Percentiles rank a stretch among this genome's conserved stretches.
Conservation (phyloP, 2,329 filamentous ascomycete genomes). For the Cladophialophora yegresii region DNA sequence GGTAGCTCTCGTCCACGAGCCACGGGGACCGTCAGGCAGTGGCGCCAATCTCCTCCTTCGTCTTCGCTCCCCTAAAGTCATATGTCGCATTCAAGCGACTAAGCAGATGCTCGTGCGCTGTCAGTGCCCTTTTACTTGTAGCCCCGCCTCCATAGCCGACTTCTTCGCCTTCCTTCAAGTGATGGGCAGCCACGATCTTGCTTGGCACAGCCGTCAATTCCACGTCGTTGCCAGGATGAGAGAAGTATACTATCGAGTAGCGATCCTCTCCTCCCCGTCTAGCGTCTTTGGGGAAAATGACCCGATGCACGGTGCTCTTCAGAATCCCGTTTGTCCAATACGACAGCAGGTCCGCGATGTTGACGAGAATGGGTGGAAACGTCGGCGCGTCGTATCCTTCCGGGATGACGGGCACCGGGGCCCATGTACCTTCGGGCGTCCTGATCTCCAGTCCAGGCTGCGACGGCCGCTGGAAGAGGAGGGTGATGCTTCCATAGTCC, state of each 20-base stretch:
- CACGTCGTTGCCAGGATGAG: constrained; percentile 60
- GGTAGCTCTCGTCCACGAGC: background rate
- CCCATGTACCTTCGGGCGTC: constrained; percentile 61
- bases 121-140: constrained; percentile 49
- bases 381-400: constrained; percentile 50
- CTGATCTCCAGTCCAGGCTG: constrained; percentile 86
- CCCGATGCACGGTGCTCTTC: constrained; percentile 84
- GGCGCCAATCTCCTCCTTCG: constrained; percentile 2
- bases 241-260: constrained; percentile 65
- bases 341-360: constrained; percentile 70
- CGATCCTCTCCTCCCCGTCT: constrained; percentile 49
- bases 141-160: constrained; percentile 48
- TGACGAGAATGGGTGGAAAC: constrained; percentile 69
- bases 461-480: constrained; percentile 80
- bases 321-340: constrained; percentile 92
- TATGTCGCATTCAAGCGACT: constrained; percentile 61
- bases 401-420: constrained; percentile 67
- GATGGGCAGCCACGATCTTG: constrained; percentile 46
- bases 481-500: constrained; percentile 57
- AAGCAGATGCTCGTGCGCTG: constrained; percentile 61
- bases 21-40: background rate
- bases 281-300: constrained; percentile 66
- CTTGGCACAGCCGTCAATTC: constrained; percentile 60
- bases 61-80: constrained; percentile 43
- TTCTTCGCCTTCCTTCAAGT: constrained; percentile 40